Evolutionary conservation across 2,329 filamentous ascomycete genomes (phyloP).

Genomic region (Neurospora sp.): DNA sequence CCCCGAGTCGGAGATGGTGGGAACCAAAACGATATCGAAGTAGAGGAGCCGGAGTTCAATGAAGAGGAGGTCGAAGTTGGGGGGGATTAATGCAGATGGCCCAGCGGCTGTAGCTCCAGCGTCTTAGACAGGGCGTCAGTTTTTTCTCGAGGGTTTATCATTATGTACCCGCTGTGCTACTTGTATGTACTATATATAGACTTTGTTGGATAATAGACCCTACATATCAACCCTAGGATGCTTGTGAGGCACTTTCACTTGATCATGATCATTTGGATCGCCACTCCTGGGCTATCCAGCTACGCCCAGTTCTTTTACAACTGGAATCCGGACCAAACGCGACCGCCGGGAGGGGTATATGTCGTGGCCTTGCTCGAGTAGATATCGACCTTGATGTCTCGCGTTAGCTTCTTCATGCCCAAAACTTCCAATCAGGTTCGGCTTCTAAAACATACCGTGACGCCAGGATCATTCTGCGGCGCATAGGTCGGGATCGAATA

Average conservation of each 20-base stretch:
- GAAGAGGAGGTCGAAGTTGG: not conserved
- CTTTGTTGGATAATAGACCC: not conserved
- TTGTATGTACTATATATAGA: not conserved
- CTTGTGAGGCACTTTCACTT: not conserved
- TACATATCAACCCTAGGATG: not conserved
- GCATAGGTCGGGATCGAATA: constrained; percentile 36
- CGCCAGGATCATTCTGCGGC: constrained; percentile 36
- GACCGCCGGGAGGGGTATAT: constrained; percentile 37
- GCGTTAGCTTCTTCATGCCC: not conserved
- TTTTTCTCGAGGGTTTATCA: not conserved
- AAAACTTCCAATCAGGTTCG: not conserved
- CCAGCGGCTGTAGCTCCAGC: not conserved
- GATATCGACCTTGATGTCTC: constrained; percentile 31
- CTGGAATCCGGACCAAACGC: constrained; percentile 35
- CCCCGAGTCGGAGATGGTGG: not conserved
- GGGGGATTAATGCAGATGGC: not conserved
- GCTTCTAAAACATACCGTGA: constrained; percentile 26
- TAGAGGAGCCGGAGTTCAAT: not conserved
- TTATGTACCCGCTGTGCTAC: not conserved
- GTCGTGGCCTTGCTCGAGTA: constrained; percentile 33
- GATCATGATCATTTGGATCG: not conserved
- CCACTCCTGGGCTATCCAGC: not conserved
- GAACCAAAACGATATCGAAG: not conserved
- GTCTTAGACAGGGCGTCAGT: not conserved
- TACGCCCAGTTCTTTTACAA: not conserved